Evolutionary conservation across 179 eudicot species (phyloP).

Genomic region (Beta macrorhiza): DNA sequence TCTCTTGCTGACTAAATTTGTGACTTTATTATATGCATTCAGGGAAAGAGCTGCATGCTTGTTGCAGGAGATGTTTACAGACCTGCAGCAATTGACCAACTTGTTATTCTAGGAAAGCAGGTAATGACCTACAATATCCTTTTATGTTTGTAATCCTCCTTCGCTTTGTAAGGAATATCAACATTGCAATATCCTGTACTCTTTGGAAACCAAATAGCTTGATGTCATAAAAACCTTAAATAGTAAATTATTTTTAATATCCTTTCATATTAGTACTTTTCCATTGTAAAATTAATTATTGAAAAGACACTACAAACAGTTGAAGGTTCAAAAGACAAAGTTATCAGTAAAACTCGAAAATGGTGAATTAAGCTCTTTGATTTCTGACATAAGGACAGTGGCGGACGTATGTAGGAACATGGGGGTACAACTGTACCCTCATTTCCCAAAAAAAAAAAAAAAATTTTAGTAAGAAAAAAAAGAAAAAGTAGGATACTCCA

Average conservation of each 20-base stretch:
- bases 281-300: not conserved
- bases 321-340: not conserved
- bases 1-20: not conserved
- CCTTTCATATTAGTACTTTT: not conserved
- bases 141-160: not conserved
- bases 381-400: not conserved
- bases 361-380: not conserved
- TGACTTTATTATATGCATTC: slow-evolving; percentile 17
- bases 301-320: not conserved
- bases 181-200: not conserved
- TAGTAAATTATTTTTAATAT: not conserved
- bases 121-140: slow-evolving; percentile 30
- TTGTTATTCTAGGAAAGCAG: slow-evolving; percentile 85
- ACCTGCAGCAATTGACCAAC: slow-evolving; percentile 99
- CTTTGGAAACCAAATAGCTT: not conserved
- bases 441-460: too few species aligned
- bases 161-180: not conserved
- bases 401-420: too few species aligned
- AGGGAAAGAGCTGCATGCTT: slow-evolving; percentile 98
- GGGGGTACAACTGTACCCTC: too few species aligned
- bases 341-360: not conserved
- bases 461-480: too few species aligned
- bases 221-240: not conserved
- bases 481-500: too few species aligned
- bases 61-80: slow-evolving; percentile 98